These are phyloP conservation scores for Annona squamosa DNA, from an alignment of 164 flowering plant genomes.

Conservation along the genomic window DNA sequence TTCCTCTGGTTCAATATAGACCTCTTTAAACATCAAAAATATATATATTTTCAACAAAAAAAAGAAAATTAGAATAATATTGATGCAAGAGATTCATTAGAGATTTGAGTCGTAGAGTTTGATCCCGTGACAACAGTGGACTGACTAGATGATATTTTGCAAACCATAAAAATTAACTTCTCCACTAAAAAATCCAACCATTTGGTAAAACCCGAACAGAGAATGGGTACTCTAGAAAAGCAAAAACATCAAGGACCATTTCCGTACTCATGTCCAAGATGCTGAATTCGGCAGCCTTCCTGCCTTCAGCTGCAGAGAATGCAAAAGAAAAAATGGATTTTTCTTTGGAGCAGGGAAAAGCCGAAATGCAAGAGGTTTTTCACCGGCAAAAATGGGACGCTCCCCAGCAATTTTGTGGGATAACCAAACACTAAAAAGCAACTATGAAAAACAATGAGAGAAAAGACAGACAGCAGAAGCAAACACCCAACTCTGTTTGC, in stretches of 20 bases:
- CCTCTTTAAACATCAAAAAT: no score
- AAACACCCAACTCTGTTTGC: neutral
- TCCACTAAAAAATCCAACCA: no score
- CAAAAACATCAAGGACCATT: neutral
- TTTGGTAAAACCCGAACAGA: neutral
- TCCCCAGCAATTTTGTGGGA: neutral
- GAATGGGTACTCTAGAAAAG: neutral
- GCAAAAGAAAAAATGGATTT: neutral
- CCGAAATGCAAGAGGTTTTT: neutral
- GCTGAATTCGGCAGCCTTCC: neutral
- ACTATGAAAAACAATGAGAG: neutral
- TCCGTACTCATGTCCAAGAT: neutral
- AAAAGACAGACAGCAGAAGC: neutral
- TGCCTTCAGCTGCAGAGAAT: neutral
- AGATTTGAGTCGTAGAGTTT: no score
- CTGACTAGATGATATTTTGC: no score
- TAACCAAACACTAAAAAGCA: neutral
- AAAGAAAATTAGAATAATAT: no score
- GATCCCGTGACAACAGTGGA: no score
- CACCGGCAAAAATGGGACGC: neutral
- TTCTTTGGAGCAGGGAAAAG: neutral
- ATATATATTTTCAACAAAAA: no score
- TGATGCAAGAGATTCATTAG: no score
- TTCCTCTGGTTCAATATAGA: no score
- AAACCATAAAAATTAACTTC: no score